Evolutionary conservation across 805 yeast species (phyloP), one percentile per base, ranked within the genome.

Genomic region (Hanseniaspora vineae): DNA sequence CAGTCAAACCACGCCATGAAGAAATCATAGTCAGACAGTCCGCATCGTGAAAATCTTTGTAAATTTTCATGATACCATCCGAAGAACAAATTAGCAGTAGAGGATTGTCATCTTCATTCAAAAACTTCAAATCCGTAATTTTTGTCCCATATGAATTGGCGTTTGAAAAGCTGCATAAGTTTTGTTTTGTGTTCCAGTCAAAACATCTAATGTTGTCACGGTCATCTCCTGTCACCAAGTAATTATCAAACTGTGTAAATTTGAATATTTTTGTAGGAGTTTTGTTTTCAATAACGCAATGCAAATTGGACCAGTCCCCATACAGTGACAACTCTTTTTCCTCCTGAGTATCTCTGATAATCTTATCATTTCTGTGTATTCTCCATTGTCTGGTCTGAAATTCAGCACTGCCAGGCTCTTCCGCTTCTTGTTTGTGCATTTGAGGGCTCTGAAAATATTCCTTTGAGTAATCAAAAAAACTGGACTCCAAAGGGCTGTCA

Each of bases 371-470:
- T 55, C 97, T 72, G 57, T 83, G 84, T 52, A 95, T 73, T 55
- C 96, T 73, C 97, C 97, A 92, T 20, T 85, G 65, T 49, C 94
- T 71, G 53, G 78, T 80, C 35, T 84, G 78, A 56, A 85, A 86
- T 52, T 85, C 89, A 50, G 81, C 77, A 49, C 96, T 85, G 0
- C 97, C 97, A 0, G 95, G 92, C 61, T 88, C 96, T 55, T 90
- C 97, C 15, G 78, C 66, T 55, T 90, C 97, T 47, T 77, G 75
- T 49, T 78, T 80, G 11, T 85, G 79, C 81, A 89, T 81, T 59
- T 90, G 97, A 0, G 98, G 97, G 59, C 89, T 97, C 58, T 89
- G 95, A 67, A 90, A 92, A 58, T 88, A 89, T 61, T 92, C 98
- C 50, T 86, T 60, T 55, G 84, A 77, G 62, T 81, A 84, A 46